phyloP scores from a whole-genome alignment of 768 basidiomycete genomes.

The Tylopilus cervinicoccineus region DNA sequence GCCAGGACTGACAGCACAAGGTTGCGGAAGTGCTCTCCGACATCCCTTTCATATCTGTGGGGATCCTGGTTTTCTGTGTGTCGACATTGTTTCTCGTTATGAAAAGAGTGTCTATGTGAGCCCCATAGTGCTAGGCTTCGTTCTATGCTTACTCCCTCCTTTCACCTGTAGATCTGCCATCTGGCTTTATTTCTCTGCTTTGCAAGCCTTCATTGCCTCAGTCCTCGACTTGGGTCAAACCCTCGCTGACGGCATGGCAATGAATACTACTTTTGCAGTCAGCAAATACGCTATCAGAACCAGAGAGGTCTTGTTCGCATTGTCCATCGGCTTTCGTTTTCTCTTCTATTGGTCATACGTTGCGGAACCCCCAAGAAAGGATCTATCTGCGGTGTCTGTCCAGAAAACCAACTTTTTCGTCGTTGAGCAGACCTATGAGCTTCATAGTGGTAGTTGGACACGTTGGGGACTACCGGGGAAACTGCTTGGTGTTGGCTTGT shows the following conservation, averaged over 20 bases:
- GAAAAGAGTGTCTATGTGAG: conserved; percentile 51
- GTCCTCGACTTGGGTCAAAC: conserved; percentile 60
- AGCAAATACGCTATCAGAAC: conserved; percentile 38
- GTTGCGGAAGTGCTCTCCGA: conserved; percentile 55
- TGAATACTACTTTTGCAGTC: conserved; percentile 18
- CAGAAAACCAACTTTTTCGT: conserved; percentile 12
- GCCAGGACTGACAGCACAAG: conserved; percentile 30
- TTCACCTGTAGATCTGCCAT: conserved; percentile 36
- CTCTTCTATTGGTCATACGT: conserved; percentile 70
- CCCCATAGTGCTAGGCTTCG: conserved; percentile 2
- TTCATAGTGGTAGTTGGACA: conserved; percentile 61
- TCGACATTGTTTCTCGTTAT: conserved; percentile 53
- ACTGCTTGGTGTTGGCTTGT: conserved; percentile 47
- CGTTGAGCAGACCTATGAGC: conserved; percentile 14
- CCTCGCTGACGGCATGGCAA: conserved; percentile 37
- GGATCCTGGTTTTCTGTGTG: conserved; percentile 59
- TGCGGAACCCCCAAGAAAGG: conserved; percentile 46
- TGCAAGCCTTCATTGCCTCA: conserved; percentile 58
- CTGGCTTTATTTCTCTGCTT: conserved; percentile 53
- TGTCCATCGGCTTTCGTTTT: conserved; percentile 57
- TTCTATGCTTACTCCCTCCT: background rate
- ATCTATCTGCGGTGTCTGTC: conserved; percentile 26
- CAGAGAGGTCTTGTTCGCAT: conserved; percentile 55
- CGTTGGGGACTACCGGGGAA: conserved; percentile 59
- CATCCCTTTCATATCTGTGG: conserved; percentile 64